Evolutionary conservation across 345 rosid genomes (phyloP).

Genomic region (Boechera stricta): DNA sequence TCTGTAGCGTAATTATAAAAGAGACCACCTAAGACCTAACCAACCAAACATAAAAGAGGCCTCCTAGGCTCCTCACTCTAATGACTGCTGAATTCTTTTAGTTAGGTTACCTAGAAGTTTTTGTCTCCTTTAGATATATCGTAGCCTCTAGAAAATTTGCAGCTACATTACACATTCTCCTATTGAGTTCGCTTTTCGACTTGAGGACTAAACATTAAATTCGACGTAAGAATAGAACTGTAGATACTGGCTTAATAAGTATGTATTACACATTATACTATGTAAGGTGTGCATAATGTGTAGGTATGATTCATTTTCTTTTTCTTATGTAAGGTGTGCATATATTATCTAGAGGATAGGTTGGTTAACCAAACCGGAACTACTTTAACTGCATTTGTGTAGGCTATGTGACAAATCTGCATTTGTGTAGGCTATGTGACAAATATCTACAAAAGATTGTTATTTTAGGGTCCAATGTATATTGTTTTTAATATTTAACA

Average conservation of each 20-base stretch:
- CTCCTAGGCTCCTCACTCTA: background rate
- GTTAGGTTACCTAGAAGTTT: slow-evolving; percentile 17
- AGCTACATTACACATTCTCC: background rate
- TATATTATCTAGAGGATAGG: background rate
- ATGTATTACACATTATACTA: background rate
- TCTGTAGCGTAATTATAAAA: background rate
- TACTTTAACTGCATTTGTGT: background rate
- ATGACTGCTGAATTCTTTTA: background rate
- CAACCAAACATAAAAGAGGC: background rate
- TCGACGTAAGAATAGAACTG: background rate
- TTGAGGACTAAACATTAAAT: background rate
- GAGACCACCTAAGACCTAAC: background rate
- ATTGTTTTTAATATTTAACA: too few relatives aligned
- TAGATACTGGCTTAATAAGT: too few relatives aligned
- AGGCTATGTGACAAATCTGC: background rate
- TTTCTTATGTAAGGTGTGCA: background rate
- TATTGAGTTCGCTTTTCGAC: background rate
- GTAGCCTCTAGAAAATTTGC: background rate
- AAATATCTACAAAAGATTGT: background rate
- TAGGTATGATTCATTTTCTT: background rate
- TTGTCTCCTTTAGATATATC: background rate
- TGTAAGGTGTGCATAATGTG: background rate
- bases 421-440: background rate
- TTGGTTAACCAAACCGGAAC: background rate
- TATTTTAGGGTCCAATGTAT: background rate